Evolutionary conservation across 495 filamentous ascomycete genomes (phyloP).

Genomic region (Schizothecium vesticola): DNA sequence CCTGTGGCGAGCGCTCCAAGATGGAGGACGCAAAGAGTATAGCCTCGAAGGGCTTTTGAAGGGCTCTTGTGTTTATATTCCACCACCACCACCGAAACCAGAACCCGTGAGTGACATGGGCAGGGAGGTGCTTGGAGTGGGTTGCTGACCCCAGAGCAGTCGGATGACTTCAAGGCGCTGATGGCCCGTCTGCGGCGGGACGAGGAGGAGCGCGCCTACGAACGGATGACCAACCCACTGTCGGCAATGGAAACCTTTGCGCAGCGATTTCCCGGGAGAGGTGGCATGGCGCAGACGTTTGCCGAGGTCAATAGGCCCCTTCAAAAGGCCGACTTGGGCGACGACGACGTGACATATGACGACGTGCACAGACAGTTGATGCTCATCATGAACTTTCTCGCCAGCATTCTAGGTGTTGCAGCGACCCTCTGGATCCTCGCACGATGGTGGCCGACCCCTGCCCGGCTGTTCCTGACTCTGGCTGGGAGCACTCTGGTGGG

Average conservation of each 20-base stretch:
- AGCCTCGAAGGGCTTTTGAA: conserved; percentile 60
- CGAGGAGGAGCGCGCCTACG: conserved; percentile 73
- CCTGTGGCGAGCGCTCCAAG: conserved; percentile 53
- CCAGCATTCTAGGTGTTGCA: conserved; percentile 66
- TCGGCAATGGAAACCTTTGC: conserved; percentile 52
- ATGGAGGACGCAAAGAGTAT: conserved; percentile 25
- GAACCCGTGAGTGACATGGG: conserved; percentile 59
- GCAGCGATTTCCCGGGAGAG: conserved; percentile 50
- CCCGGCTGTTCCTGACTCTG: conserved; percentile 63
- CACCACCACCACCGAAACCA: conserved; percentile 70
- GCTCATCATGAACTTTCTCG: conserved; percentile 66
- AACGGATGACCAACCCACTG: conserved; percentile 62
- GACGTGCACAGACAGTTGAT: conserved; percentile 73
- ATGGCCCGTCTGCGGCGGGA: conserved; percentile 80
- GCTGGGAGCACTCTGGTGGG: conserved; percentile 65
- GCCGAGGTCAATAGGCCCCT: conserved; percentile 40
- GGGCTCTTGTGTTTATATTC: conserved; percentile 67
- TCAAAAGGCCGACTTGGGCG: conserved; percentile 36
- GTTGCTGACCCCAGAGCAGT: conserved; percentile 46
- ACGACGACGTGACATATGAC: conserved; percentile 55
- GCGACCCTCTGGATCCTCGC: conserved; percentile 69
- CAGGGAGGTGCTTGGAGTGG: not conserved
- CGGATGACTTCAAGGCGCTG: conserved; percentile 77
- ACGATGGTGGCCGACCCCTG: conserved; percentile 63
- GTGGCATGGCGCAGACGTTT: conserved; percentile 44